Evolutionary conservation across 345 rosid genomes (phyloP), one percentile per base, ranked within the genome.

Genomic region (Moricandia moricandioides): DNA sequence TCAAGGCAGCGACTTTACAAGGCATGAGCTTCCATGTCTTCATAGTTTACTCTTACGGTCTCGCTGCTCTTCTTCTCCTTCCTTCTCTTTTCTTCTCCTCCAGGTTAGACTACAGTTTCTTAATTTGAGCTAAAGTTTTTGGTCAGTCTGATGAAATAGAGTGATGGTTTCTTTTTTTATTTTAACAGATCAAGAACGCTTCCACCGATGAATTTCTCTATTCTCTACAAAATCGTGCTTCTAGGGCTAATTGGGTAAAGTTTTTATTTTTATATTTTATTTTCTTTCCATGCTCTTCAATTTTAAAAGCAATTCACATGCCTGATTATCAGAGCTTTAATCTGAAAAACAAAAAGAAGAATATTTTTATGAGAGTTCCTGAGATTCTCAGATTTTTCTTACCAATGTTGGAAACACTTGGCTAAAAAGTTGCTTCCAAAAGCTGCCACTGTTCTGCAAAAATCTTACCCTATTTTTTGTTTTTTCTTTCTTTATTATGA

Each of bases 11-110:
- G 0, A 88, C 97, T 39, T 31, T 82, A 33, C 63, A 74, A 71
- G 99, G 99, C 70, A 88, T 94, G 97, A 90, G 73, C 63, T 81
- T 86, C 69, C 89, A 88, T 75, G 88, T 86, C 63, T 94, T 90
- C 54, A 29, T 94, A 52, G 92, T 89, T 62, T 94, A 91, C 75
- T 84, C 90, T 67, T 90, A 90, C 59, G 93, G 81, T 49, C 71
- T 91, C 14, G 97, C 97, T 78, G 92, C 97, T 79, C 86, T 94
- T 67, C 82, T 84, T 76, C 99, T 91, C 26, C 87, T 94, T 30
- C 99, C 99, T 79, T 83, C 95, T 55, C 87, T 86, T 27, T 91
- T 88, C 82, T 63, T 92, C 82, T 88, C 96, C 63, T 55, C 9
- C 93, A 88, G 88, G 99, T 62, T 7, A 10, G 30, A 49, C n/a